Conservation (phyloP, 176 grass and related monocot genomes). For the Melocanna baccifera region DNA sequence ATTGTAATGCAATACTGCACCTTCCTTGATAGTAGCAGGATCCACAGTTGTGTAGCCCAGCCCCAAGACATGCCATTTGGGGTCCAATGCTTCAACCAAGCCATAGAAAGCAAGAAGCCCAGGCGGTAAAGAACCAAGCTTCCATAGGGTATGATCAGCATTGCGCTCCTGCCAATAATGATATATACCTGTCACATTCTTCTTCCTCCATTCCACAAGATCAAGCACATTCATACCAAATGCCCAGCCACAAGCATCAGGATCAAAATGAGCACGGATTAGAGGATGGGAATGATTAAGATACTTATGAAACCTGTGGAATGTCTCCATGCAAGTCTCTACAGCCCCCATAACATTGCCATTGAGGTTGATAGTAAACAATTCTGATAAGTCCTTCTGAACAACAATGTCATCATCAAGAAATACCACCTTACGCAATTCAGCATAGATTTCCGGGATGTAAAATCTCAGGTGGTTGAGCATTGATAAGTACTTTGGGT, state of each 20-base stretch:
- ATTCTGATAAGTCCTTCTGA: slow-evolving; percentile 72
- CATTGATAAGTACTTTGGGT: slow-evolving; percentile 97
- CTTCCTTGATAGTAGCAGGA: slow-evolving; percentile 63
- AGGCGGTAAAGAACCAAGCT: slow-evolving; percentile 92
- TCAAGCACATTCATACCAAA: slow-evolving; percentile 99
- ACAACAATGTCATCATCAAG: slow-evolving; percentile 95
- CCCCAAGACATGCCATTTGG: slow-evolving; percentile 96
- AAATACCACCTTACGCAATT: slow-evolving; percentile 85
- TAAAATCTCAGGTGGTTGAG: slow-evolving; percentile 97
- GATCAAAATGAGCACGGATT: slow-evolving; percentile 95
- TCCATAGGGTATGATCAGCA: slow-evolving; percentile 93
- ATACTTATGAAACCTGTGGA: slow-evolving; percentile 99
- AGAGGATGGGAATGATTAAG: slow-evolving; percentile 94
- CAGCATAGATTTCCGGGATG: slow-evolving; percentile 95
- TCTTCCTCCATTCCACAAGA: slow-evolving; percentile 82
- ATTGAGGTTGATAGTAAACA: slow-evolving; percentile 85
- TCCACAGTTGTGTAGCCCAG: slow-evolving; percentile 93
- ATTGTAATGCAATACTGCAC: slow-evolving; percentile 98
- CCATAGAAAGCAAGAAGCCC: slow-evolving; percentile 96
- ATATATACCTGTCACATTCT: slow-evolving; percentile 98
- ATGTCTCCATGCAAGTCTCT: slow-evolving; percentile 99
- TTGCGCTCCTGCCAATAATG: slow-evolving; percentile 99
- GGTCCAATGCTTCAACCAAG: slow-evolving; percentile 74
- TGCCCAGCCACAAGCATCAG: slow-evolving; percentile 97
- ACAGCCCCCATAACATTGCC: slow-evolving; percentile 98